Evolutionary conservation across 805 yeast species (phyloP), one percentile per base, ranked within the genome.

Genomic region (Monosporozyma solicola): DNA sequence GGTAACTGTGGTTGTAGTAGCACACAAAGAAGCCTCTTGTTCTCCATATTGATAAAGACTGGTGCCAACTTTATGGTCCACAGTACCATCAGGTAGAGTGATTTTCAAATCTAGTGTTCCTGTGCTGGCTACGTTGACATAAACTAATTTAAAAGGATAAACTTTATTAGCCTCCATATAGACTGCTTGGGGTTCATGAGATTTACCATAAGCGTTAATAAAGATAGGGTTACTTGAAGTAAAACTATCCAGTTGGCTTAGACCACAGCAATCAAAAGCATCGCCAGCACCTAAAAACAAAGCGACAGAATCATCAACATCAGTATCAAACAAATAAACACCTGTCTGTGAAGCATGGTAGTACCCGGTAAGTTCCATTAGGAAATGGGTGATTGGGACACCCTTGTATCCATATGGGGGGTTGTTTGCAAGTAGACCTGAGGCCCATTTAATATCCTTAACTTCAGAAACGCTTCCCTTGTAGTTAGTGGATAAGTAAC

Each of bases 181-280:
- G 20, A 20, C 20, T 20, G 20, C 20, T 20, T 20, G 20, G 20
- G 20, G 20, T 20, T 20, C 20, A 20, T 20, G 20, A 2, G 20
- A 20, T 20, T 20, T 20, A 20, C 20, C 20, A 20, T 20, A 20
- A 20, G 20, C 20, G 20, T 20, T 20, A 20, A 20, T 20, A 20
- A 20, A 20, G 11, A 32, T 24, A 32, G n/a, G 32, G 3, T 29
- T 10, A n/a, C 6, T 5, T 6, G 49, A 22, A 11, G 49, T 16
- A 22, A 16, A 32, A 33, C 11, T 11, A 20, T 20, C 20, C 20
- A 20, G 20, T 27, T 11, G 10, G 41, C 49, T 25, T 47, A 53
- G 55, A 9, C 59, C 54, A 59, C 74, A 71, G 57, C 74, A 71
- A 20, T 56, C 59, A 45, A 67, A 70, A 3, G 70, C 73, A 52